Base-by-base conservation (phyloP, 768 basidiomycete genomes). In the Boletus sp. region DNA sequence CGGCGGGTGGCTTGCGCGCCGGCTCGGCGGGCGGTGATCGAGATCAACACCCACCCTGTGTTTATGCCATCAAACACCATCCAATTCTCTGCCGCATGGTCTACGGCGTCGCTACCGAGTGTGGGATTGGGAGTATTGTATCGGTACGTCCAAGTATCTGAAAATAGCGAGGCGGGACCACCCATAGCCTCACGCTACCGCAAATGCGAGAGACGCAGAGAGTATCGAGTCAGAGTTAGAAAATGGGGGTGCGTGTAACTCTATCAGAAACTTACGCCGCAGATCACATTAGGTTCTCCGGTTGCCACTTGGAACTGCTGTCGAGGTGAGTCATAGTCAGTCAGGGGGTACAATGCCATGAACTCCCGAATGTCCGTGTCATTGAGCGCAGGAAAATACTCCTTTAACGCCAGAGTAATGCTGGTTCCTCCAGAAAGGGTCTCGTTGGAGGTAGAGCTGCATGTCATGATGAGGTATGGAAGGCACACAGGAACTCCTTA, bases 51-150 rank as follows among this genome's bases (percentile, higher is more conserved):
- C 19, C 61, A 83, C 85, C 84, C 84, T 30, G 83, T 83, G 53
- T 79, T 80, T 2, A 74, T 78, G 1, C 85, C 84, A 21, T 68
- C 65, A 70, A 83, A 84, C 83, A 85, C 81, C 81, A 83, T 84
- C 79, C 80, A 84, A 60, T 85, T 84, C 63, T 83, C 84, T 1
- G 84, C 75, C 7, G 83, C 77, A 56, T 84, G 83, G 2, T 49
- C 65, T 1, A 81, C 78, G 9, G 47, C 69, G 1, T 64, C 48
- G 17, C 70, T 69, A 15, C 69, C 69, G 5, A 58, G 56, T 0
- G 79, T 78, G 7, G 79, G 79, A 49, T 81, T 78, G 5, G 73
- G 69, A 54, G 84, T 80, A 64, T 84, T 84, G 65, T 83, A 84
- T 27, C 83, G 75, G 59, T 84, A 84, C 17, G 27, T 19, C 39